Evolutionary conservation across 352 stramenopile genomes (phyloP).

Genomic region (Globisporangium irregulare): DNA sequence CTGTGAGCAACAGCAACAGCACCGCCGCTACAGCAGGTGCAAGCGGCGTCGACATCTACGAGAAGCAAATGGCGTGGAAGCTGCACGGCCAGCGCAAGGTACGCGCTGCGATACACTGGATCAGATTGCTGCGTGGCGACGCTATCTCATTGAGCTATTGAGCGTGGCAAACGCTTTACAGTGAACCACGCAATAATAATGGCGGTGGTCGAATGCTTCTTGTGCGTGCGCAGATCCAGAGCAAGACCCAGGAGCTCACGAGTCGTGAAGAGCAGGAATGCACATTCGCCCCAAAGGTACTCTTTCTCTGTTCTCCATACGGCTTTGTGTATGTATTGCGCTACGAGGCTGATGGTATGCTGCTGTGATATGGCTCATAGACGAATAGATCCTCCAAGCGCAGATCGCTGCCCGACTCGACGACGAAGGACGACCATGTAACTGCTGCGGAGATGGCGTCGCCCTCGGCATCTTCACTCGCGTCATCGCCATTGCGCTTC

Average conservation of each 20-base stretch:
- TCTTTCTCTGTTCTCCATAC: neutral
- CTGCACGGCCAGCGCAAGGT: slow-evolving; percentile 46
- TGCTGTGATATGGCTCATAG: neutral
- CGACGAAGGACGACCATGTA: slow-evolving; percentile 12
- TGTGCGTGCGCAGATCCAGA: slow-evolving; percentile 24
- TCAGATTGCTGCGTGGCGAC: too few species aligned
- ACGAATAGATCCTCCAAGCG: slow-evolving; percentile 8
- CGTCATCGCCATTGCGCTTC: slow-evolving; percentile 1
- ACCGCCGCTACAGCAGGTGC: neutral
- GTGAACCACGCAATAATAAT: neutral
- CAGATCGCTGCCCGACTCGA: slow-evolving; percentile 8
- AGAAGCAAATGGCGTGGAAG: slow-evolving; percentile 67
- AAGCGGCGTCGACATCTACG: slow-evolving; percentile 30
- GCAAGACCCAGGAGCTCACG: slow-evolving; percentile 40
- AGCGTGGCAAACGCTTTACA: too few species aligned
- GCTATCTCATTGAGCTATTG: too few species aligned
- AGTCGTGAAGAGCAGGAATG: slow-evolving; percentile 42
- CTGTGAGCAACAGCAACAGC: neutral
- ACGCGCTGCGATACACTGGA: neutral
- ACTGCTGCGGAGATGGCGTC: slow-evolving; percentile 1
- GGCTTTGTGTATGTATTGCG: neutral
- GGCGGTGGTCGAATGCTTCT: neutral
- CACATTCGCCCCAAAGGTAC: slow-evolving; percentile 55
- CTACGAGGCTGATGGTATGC: neutral
- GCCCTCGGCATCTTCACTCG: neutral